These are phyloP conservation scores for Alternaria tenuissima DNA, from an alignment of 2,329 filamentous ascomycete genomes.

Conservation along the genomic window DNA sequence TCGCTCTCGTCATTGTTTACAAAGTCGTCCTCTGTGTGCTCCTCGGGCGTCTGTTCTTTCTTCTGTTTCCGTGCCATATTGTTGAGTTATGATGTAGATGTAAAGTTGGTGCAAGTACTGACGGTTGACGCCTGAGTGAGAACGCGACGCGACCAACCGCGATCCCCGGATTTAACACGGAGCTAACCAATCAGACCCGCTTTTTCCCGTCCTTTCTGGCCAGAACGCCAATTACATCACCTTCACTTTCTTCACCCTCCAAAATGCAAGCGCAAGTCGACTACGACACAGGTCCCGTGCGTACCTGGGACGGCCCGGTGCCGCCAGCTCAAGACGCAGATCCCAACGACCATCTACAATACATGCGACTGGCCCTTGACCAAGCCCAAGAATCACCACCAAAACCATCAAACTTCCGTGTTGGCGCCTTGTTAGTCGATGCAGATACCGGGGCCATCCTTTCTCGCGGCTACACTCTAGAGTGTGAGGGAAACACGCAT, in stretches of 20 bases:
- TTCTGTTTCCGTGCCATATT: constrained; percentile 15
- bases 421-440: constrained; percentile 86
- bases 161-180: constrained; percentile 32
- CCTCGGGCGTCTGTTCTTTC: constrained; percentile 12
- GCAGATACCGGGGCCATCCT: constrained; percentile 67
- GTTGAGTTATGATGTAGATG: constrained; percentile 11
- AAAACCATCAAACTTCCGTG: constrained; percentile 89
- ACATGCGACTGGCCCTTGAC: constrained; percentile 77
- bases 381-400: constrained; percentile 82
- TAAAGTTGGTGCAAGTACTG: constrained; percentile 4
- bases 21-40: constrained; percentile 20
- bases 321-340: constrained; percentile 28
- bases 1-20: constrained; percentile 57
- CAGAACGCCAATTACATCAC: constrained; percentile 15
- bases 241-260: constrained; percentile 17
- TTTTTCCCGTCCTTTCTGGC: too few relatives aligned
- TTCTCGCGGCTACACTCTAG: constrained; percentile 87
- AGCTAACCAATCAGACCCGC: constrained; percentile 15
- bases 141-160: constrained; percentile 39
- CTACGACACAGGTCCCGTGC: constrained; percentile 23
- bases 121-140: not conserved
- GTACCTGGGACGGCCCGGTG: constrained; percentile 29
- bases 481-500: constrained; percentile 91
- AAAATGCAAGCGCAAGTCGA: constrained; percentile 35
- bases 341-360: constrained; percentile 48